Base-by-base conservation (phyloP, 2,329 filamentous ascomycete genomes). In the Aureobasidium sp. region DNA sequence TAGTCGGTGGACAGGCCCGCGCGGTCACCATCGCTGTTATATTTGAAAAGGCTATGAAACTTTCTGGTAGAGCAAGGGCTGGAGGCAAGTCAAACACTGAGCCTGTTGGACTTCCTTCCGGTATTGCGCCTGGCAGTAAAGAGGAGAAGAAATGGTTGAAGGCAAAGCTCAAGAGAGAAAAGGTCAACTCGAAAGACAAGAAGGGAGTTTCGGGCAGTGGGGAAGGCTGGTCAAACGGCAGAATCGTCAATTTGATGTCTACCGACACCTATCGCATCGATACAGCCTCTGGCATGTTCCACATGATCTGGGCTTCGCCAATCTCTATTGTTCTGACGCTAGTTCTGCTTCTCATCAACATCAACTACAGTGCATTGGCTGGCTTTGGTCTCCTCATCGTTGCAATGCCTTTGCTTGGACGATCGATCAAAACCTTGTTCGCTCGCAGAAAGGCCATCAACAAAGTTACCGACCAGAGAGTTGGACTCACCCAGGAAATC, bases 251-350 rank as follows among this genome's bases (percentile, higher is more conserved):
- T 71, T 76, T 98, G 71, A 98, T 98, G 95, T 95, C 93, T 68
- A 94, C 96, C 51, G 95, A 98, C 76, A 97, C 95, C 0, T 97
- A 97, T 78, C 93, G 95, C 70, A 85, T 99, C 67, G 95, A 98
- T 73, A 92, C 94, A 75, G 94, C 94, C 1, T 93, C 88, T 45
- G 94, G 93, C 48, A 87, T 98, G 78, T 95, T 98, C 79, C 96
- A 99, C 77, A 88, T 98, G 81, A 84, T 93, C 27, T 99, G 96
- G 96, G 93, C 93, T 1, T 89, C 93, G 0, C 95, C 95, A 0
- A 82, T 98, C 45, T 85, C 91, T 29, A 91, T 94, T 66, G 75
- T 96, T 58, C 84, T 98, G 69, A 96, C 94, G 0, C 85, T 98
- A 18, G 86, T 91, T 23, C 82, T 98, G 16, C 87, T 99, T 3